Evolutionary conservation across 2,329 filamentous ascomycete genomes (phyloP), one percentile per base, ranked within the genome.

Genomic region (Aspergillus unguis): DNA sequence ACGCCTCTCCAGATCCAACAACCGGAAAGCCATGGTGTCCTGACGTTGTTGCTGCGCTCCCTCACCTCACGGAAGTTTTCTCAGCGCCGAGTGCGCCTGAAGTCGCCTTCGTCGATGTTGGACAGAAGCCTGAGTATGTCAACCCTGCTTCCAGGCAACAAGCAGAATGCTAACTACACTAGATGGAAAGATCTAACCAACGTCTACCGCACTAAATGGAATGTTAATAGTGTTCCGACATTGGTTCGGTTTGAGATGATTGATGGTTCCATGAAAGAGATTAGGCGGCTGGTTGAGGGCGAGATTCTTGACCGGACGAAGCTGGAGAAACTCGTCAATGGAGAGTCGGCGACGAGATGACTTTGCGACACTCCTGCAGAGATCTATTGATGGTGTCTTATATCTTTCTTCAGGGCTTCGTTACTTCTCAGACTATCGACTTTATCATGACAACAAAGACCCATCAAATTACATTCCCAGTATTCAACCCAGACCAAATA

Each of bases 1-100:
- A 69, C 32, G 66, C 72, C 2, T 71, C 68, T 31, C 43, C 64
- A 32, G 69, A 73, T 40, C 64, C 69, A 6, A 54, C 55, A 3
- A 74, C 72, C 17, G 62, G 63, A 6, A 58, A 68, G 50, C 62
- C 71, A 3, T 74, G 72, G 72, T 75, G 72, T 26, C 72, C 72
- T 1, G 72, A 74, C 46, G 72, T 74, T 27, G 64, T 68, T 10
- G 68, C 66, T 6, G 68, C 71, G 0, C 52, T 72, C 49, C 71
- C 71, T 0, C 51, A 62, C 40, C 61, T 74, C 25, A 52, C 62
- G 2, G 54, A 60, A 0, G 64, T 67, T 2, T 75, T 75, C 51
- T 56, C 60, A 0, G 52, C 52, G 0, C 50, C 61, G 1, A 56
- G 58, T 17, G 54, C 64, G 3, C 67, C 67, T 1, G 44, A 38